These are phyloP conservation scores for Skeletonema marinoi DNA, from an alignment of 108 stramenopile genomes.

Conservation along the genomic window DNA sequence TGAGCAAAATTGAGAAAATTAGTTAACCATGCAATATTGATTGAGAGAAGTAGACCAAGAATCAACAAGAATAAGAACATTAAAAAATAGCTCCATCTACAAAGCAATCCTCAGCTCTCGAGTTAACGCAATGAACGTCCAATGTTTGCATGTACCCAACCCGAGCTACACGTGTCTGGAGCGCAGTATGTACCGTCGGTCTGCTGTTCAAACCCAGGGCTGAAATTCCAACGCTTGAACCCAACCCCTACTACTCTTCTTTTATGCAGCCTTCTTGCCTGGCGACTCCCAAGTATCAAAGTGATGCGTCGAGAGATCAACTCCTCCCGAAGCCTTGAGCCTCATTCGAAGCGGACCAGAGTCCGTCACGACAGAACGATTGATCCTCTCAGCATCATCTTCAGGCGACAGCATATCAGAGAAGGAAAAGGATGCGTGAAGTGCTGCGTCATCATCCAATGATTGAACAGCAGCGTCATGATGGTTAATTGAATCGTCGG, in stretches of 20 bases:
- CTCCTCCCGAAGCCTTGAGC: slow-evolving; percentile 17
- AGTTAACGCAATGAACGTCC: not conserved
- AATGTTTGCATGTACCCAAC: not conserved
- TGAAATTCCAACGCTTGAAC: too few species aligned
- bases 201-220: too few species aligned
- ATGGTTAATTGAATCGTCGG: slow-evolving; percentile 1
- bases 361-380: slow-evolving; percentile 29
- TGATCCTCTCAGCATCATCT: slow-evolving; percentile 11
- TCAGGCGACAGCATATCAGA: slow-evolving; percentile 42
- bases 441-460: slow-evolving; percentile 4
- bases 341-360: slow-evolving; percentile 44
- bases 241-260: not conserved
- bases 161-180: not conserved
- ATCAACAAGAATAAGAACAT: not conserved
- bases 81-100: not conserved
- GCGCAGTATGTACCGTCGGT: not conserved
- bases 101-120: not conserved
- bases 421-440: slow-evolving; percentile 32
- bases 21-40: too few species aligned
- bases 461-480: not conserved
- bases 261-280: not conserved
- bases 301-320: slow-evolving; percentile 41
- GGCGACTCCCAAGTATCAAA: slow-evolving; percentile 49
- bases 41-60: too few species aligned
- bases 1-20: too few species aligned